Evolutionary conservation across 2,329 filamentous ascomycete genomes (phyloP).

Genomic region (Penicillium sp.): DNA sequence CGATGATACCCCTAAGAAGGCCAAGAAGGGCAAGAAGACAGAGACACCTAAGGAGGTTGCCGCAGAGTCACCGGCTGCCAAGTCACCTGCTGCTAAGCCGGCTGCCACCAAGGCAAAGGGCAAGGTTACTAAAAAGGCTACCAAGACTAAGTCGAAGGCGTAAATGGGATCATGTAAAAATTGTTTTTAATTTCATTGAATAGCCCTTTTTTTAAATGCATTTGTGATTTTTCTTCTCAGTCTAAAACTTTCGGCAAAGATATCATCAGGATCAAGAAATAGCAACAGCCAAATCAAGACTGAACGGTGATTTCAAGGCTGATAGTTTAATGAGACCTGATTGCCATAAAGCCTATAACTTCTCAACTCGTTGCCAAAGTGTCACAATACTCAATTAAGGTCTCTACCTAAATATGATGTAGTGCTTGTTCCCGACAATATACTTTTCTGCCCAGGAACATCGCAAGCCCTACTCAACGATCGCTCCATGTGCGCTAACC

Average conservation of each 20-base stretch:
- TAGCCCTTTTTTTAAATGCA: constrained; percentile 22
- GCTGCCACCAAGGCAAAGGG: constrained; percentile 24
- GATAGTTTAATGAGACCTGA: too few species aligned
- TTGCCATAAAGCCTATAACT: neutral
- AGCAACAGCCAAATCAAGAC: too few species aligned
- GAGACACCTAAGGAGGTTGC: constrained; percentile 26
- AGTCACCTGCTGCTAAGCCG: constrained; percentile 18
- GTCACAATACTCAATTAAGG: too few species aligned
- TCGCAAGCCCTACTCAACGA: neutral
- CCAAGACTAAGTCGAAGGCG: constrained; percentile 34
- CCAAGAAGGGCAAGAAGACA: constrained; percentile 36
- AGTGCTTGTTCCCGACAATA: too few species aligned
- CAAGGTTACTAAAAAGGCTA: constrained; percentile 30
- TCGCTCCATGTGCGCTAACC: constrained; percentile 1
- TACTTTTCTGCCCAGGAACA: neutral
- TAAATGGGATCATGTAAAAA: constrained; percentile 25
- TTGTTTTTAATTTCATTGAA: constrained; percentile 19
- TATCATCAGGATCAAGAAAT: too few species aligned
- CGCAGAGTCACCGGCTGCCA: constrained; percentile 26
- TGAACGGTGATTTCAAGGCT: too few species aligned
- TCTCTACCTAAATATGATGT: too few species aligned
- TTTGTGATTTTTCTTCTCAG: constrained; percentile 3
- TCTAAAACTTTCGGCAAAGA: neutral
- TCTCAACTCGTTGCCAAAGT: neutral
- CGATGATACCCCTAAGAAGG: constrained; percentile 36